A percentile compares a stretch with the other conserved stretches of the same genome.
Evolutionary conservation across 768 basidiomycete species (phyloP).

Genomic region (Macrolepiota albuminosa): DNA sequence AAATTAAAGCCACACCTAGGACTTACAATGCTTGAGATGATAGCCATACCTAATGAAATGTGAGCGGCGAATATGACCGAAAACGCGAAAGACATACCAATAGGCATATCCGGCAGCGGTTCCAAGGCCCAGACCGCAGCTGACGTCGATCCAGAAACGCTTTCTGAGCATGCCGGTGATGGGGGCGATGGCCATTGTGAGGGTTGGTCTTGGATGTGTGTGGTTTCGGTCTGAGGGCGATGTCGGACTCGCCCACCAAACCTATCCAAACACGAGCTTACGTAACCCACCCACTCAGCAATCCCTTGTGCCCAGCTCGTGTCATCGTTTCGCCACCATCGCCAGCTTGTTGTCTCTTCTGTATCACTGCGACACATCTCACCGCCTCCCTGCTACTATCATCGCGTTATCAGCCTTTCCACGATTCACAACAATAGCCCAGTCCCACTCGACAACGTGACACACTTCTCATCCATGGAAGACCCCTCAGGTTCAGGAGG

Average conservation of each 20-base stretch:
- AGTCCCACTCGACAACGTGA: slow-evolving; percentile 19
- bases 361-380: slow-evolving; percentile 20
- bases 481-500: slow-evolving; percentile 82
- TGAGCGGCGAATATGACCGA: slow-evolving; percentile 9
- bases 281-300: slow-evolving; percentile 15
- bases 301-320: slow-evolving; percentile 21
- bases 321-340: slow-evolving; percentile 21
- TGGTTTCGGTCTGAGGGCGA: slow-evolving; percentile 29
- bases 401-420: slow-evolving; percentile 22
- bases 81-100: slow-evolving; percentile 54
- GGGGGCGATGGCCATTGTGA: slow-evolving; percentile 77
- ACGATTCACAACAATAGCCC: slow-evolving; percentile 14
- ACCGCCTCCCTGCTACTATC: slow-evolving; percentile 5
- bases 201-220: slow-evolving; percentile 16
- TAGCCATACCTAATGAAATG: slow-evolving; percentile 65
- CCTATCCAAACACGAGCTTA: slow-evolving; percentile 17
- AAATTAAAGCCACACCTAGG: background rate
- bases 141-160: slow-evolving; percentile 82
- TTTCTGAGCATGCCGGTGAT: slow-evolving; percentile 95
- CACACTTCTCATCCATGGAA: slow-evolving; percentile 49
- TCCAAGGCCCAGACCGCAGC: slow-evolving; percentile 73
- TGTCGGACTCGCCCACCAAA: slow-evolving; percentile 26
- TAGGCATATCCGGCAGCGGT: slow-evolving; percentile 69
- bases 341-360: slow-evolving; percentile 14
- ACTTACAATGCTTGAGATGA: slow-evolving; percentile 75